Evolutionary conservation across 1,284 basidiomycete genomes (phyloP), one percentile per base, ranked within the genome.

Genomic region (Crucibulum cyathiforme): DNA sequence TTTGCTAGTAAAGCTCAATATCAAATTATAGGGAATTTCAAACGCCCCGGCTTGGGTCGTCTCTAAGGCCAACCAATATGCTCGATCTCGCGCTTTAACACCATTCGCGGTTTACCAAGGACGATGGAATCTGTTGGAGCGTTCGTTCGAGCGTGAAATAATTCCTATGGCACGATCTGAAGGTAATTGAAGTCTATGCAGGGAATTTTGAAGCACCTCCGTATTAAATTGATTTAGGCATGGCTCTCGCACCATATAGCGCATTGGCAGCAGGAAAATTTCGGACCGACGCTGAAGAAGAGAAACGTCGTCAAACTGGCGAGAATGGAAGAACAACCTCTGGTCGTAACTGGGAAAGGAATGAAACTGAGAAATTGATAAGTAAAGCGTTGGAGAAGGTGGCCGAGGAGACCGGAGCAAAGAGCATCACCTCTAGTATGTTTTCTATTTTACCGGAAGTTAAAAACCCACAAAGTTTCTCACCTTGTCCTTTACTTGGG

Each of bases 121-220:
- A 8, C 46, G 56, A 45, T 56, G 47, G 36, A 41, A n/a, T 55
- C 48, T 82, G 38, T 69, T 79, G 65, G 63, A 73, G 34, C 76
- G 80, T 45, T 75, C 77, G 45, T 78, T 84, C 55, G 83, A 85
- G 71, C 74, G 80, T 15, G 82, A 83, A 13, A 82, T 84, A 56
- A 76, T 85, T 39, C 82, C 82, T 5, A 83, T 85, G 82, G 77
- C 75, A 8, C 77, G 79, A 37, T 66, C 71, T 34, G 72, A 79
- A 60, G 41, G 41, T 45, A 45, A 19, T 10, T 45, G 19, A 45
- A 45, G 7, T 15, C 41, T 15, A 19, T 45, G 41, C 12, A 45
- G 7, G 12, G 24, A 24, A 2, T 45, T 45, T 45, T 7, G 15
- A 45, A 15, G 15, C 12, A 45, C 41, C 12, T 45, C 24, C 4